Evolutionary conservation across 768 basidiomycete species (phyloP).

Genomic region (Holtermannia corniformis): DNA sequence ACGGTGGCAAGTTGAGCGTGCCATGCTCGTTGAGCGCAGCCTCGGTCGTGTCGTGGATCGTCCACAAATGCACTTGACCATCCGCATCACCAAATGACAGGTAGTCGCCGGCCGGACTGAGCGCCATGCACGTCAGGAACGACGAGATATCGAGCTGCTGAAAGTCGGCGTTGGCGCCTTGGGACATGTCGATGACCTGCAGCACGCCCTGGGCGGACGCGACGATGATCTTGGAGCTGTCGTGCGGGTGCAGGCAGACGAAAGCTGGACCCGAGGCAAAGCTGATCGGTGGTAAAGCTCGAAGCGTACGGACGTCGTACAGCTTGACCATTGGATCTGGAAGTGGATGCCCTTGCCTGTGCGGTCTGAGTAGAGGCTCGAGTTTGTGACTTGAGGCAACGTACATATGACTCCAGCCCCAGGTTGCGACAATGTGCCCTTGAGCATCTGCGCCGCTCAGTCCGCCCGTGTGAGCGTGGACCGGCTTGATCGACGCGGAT

Average conservation of each 20-base stretch:
- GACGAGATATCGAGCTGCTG: constrained; percentile 44
- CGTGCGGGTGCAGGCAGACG: constrained; percentile 66
- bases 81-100: constrained; percentile 85
- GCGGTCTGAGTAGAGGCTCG: background rate
- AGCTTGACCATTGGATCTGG: constrained; percentile 89
- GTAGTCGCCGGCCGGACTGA: constrained; percentile 81
- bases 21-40: constrained; percentile 11
- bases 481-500: constrained; percentile 30
- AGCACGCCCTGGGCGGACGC: constrained; percentile 73
- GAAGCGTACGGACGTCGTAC: constrained; percentile 76
- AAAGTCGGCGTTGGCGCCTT: constrained; percentile 3
- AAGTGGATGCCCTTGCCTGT: constrained; percentile 73
- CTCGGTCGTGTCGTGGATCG: constrained; percentile 53
- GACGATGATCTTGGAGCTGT: constrained; percentile 62
- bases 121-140: constrained; percentile 66
- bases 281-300: constrained; percentile 70
- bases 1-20: constrained; percentile 45
- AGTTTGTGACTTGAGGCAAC: constrained; percentile 1
- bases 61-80: constrained; percentile 71
- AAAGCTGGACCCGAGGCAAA: constrained; percentile 82
- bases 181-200: constrained; percentile 64
- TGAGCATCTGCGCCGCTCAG: constrained; percentile 69
- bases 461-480: constrained; percentile 72
- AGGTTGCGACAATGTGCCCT: constrained; percentile 73
- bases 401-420: constrained; percentile 78